phyloP scores from a whole-genome alignment of 495 filamentous ascomycete genomes.

The Penicillium alfredii region DNA sequence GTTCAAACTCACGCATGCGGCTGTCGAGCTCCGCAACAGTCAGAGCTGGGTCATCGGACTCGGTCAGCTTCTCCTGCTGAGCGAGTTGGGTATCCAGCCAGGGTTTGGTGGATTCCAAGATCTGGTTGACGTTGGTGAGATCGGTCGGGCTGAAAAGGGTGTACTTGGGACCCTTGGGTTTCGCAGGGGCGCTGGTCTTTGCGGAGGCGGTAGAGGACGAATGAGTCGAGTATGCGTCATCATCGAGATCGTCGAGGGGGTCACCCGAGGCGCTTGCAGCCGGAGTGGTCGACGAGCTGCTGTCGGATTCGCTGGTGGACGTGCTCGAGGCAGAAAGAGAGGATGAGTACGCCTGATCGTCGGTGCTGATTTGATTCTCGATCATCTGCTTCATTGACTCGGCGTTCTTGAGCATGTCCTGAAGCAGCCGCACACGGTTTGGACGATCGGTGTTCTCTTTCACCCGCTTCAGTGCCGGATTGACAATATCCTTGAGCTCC shows the following conservation, averaged over 20 bases:
- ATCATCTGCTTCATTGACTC: conserved; percentile 44
- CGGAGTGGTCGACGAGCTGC: conserved; percentile 22
- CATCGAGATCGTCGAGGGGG: conserved; percentile 34
- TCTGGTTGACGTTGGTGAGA: conserved; percentile 41
- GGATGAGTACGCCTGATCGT: conserved; percentile 38
- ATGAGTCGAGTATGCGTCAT: conserved; percentile 36
- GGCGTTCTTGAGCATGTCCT: conserved; percentile 53
- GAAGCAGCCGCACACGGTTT: conserved; percentile 55
- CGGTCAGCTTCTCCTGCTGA: conserved; percentile 59
- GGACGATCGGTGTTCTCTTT: conserved; percentile 63
- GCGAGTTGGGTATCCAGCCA: conserved; percentile 68
- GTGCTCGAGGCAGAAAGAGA: conserved; percentile 26
- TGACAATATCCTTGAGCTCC: conserved; percentile 62
- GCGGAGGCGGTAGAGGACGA: conserved; percentile 24
- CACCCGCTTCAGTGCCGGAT: conserved; percentile 60
- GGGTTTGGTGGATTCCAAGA: conserved; percentile 32
- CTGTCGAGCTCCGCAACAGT: conserved; percentile 57
- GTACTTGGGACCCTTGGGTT: conserved; percentile 36
- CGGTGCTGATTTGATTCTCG: conserved; percentile 36
- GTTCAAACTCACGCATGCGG: conserved; percentile 53
- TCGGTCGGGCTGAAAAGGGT: conserved; percentile 47
- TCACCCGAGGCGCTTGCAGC: conserved; percentile 22
- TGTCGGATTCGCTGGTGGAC: conserved; percentile 21
- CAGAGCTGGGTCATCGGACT: conserved; percentile 65
- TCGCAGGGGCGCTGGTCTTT: conserved; percentile 24